phyloP scores from a whole-genome alignment of 495 filamentous ascomycete genomes.

The Podospora didyma region DNA sequence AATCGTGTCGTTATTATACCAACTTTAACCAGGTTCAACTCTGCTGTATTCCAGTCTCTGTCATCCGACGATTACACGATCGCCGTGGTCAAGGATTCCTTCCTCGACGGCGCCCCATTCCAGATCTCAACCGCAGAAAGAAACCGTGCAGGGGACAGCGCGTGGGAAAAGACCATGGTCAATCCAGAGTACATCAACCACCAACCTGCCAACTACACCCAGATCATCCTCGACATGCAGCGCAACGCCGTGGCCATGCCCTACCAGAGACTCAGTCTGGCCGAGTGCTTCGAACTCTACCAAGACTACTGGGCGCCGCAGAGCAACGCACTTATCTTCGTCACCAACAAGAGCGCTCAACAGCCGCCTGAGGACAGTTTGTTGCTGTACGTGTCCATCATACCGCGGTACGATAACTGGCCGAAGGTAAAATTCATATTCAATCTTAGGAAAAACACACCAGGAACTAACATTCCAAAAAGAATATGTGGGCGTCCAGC shows the following conservation, averaged over 20 bases:
- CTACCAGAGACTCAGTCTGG: constrained; percentile 14
- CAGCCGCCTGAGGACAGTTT: constrained; percentile 18
- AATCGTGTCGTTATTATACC: too few species aligned
- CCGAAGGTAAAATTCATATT: too few species aligned
- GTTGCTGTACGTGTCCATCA: constrained; percentile 21
- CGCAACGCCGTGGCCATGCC: too few species aligned
- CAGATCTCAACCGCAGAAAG: too few species aligned
- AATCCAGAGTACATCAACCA: too few species aligned
- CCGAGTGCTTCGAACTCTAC: constrained; percentile 25
- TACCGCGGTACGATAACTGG: constrained; percentile 23
- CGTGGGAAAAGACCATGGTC: too few species aligned
- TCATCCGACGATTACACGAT: constrained; percentile 33
- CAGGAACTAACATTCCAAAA: too few species aligned
- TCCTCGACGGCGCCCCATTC: too few species aligned
- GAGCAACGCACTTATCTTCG: constrained; percentile 25
- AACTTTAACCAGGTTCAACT: constrained; percentile 36
- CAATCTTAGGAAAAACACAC: too few species aligned
- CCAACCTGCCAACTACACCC: too few species aligned
- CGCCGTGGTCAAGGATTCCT: constrained; percentile 5
- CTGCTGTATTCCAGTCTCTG: constrained; percentile 36
- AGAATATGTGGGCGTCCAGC: constrained; percentile 25
- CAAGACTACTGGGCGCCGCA: constrained; percentile 23
- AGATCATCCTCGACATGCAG: too few species aligned
- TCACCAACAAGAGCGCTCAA: constrained; percentile 14
- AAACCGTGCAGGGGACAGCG: too few species aligned